Base-by-base conservation (phyloP, 164 flowering plant species). In the Piper betle region DNA sequence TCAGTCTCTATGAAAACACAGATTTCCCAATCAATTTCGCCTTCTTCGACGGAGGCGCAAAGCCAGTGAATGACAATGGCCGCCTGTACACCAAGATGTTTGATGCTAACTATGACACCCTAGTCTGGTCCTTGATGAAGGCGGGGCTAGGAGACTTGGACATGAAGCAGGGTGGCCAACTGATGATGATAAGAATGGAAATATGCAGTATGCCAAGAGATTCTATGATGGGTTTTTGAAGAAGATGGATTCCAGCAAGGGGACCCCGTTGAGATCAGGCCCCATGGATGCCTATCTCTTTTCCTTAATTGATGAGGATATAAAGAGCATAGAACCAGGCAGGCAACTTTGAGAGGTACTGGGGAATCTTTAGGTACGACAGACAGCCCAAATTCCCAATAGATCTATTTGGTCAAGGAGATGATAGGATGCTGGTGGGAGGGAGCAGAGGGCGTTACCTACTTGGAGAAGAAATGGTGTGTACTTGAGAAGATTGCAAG, bases 121-220 rank as follows among this genome's bases (percentile, higher is more conserved):
- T 92, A 50, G 85, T 82, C 13, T 80, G 83, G 58, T 62, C 98
- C 0, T 63, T 92, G 55, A 83, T 75, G 68, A 87, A 80, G 52
- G 79, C 71, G 0, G 89, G 91, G 4, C 62, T 62, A 6, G 78
- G 80, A 2, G 75, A 82, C 63, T 53, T 90, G 72, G 59, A 84
- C 58, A 80, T 93, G 98, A 93, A 66, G 80, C 83, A 9, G 98
- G 98, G n/a, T n/a, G n/a, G n/a, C n/a, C n/a, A n/a, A n/a, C n/a
- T n/a, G n/a, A n/a, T n/a, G n/a, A n/a, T n/a, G 75, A 80, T 67
- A 79, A 64, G 68, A 62, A 78, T 52, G 96, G 81, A 13, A 83
- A 77, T 25, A 25, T 33, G 1, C 61, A 66, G 1, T n/a, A 64
- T 57, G 97, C 97, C 6, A 61, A 71, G 57, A 79, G 74, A 63